Evolutionary conservation across 2,329 filamentous ascomycete species (phyloP).

Genomic region (Gnomoniopsis smithogilvyi): DNA sequence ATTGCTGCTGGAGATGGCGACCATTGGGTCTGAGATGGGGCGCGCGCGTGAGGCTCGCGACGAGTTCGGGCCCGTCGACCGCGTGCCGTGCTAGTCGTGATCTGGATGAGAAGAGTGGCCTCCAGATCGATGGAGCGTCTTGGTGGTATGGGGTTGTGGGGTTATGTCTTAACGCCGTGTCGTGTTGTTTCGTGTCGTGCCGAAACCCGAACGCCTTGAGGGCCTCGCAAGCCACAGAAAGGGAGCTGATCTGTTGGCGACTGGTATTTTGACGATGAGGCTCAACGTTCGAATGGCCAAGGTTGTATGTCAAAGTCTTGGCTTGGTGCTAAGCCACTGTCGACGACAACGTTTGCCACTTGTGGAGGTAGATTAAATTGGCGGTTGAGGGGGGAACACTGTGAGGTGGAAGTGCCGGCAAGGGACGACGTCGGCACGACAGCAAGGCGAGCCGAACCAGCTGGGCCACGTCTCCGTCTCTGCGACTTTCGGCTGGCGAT

Average conservation of each 20-base stretch:
- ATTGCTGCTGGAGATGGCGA: conserved; percentile 37
- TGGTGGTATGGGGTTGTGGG: not conserved
- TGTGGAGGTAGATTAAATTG: not conserved
- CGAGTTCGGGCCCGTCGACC: conserved; percentile 12
- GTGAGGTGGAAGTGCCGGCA: conserved; percentile 2
- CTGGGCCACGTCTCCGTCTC: not conserved
- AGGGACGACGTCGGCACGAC: not conserved
- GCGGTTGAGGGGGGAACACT: not conserved
- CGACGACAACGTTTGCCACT: not conserved
- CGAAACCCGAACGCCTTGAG: not conserved
- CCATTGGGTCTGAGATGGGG: conserved; percentile 38
- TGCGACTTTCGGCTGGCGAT: not conserved
- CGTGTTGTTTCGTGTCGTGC: conserved; percentile 6
- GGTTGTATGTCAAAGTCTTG: not conserved
- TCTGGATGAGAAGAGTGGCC: not conserved
- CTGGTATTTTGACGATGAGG: not conserved
- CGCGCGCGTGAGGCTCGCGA: conserved; percentile 10
- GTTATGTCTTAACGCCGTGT: not conserved
- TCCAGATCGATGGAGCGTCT: not conserved
- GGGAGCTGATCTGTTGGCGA: not conserved
- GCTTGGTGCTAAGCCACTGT: conserved; percentile 8
- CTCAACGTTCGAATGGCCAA: not conserved
- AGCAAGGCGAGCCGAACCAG: not conserved
- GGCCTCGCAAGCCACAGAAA: not conserved
- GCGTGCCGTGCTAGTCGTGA: conserved; percentile 7